Evolutionary conservation across 2,329 filamentous ascomycete species (phyloP), one percentile per base, ranked within the genome.

Genomic region (Coniochaeta ligniaria): DNA sequence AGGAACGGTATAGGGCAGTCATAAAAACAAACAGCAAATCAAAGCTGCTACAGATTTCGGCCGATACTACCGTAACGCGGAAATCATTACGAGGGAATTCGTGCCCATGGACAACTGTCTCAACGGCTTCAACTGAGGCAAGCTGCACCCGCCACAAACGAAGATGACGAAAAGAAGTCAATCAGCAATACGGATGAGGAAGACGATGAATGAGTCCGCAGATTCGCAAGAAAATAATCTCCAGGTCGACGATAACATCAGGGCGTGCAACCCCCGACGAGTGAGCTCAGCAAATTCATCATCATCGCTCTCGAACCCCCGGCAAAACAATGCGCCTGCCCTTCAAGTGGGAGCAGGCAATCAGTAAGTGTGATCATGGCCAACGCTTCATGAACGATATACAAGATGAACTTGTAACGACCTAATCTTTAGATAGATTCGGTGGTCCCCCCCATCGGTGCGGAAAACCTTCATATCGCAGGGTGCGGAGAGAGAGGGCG

Each of bases 351-450:
- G 45, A 50, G 45, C 45, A 50, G 47, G 47, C 47, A 52, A 52
- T 52, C 47, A 52, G 47, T 52, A 52, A 52, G 47, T 52, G 6
- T 52, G 47, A 52, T 52, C 47, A 52, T 52, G 47, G 28, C 47
- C 47, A 52, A 52, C 47, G 47, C 47, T 52, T 52, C 47, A 52
- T 52, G 47, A 52, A 52, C 47, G 47, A 52, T 12, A 52, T 26
- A 52, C 47, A 52, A 52, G 47, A 52, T 52, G 47, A 52, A 26
- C 47, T 52, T 52, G 47, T 52, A 52, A 52, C 47, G 47, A 52
- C 47, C 47, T n/a, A 52, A 52, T 52, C 47, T 52, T 24, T 52
- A 52, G 28, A 52, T 52, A 52, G 47, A 52, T 26, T 26, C 47
- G 47, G 47, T 52, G n/a, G 28, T n/a, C 47, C 47, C 47, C 28